Conservation (phyloP, 2,329 filamentous ascomycete genomes). For the Remersonia thermophila region DNA sequence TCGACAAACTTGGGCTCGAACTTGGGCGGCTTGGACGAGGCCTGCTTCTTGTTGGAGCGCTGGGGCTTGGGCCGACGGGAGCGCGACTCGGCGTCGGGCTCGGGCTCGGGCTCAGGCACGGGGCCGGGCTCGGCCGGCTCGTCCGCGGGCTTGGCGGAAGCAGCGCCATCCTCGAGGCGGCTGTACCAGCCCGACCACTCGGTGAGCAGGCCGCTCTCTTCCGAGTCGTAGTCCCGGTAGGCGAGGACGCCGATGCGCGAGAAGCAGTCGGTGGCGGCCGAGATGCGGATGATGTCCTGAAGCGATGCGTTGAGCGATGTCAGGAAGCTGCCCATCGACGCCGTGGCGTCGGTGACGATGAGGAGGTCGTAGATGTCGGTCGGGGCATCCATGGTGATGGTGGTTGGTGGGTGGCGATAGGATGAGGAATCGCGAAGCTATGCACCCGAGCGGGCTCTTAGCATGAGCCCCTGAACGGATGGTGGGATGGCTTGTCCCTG, state of each 20-base stretch:
- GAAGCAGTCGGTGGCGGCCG: constrained; percentile 36
- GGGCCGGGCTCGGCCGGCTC: too few relatives aligned
- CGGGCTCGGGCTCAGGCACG: too few relatives aligned
- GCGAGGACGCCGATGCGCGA: constrained; percentile 36
- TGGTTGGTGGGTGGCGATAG: neutral
- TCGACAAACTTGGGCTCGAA: constrained; percentile 3
- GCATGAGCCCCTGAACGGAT: too few relatives aligned
- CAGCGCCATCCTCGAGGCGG: too few relatives aligned
- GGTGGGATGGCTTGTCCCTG: too few relatives aligned
- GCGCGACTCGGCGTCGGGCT: too few relatives aligned
- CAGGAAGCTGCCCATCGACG: constrained; percentile 33
- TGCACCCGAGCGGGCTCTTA: too few relatives aligned
- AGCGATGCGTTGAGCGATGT: constrained; percentile 31
- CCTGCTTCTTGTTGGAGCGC: too few relatives aligned
- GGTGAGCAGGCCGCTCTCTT: constrained; percentile 23
- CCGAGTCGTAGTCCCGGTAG: constrained; percentile 39
- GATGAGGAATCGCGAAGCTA: too few relatives aligned
- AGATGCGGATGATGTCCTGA: constrained; percentile 38
- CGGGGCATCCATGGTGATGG: neutral
- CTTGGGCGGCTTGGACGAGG: too few relatives aligned
- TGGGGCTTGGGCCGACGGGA: too few relatives aligned
- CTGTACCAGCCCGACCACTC: constrained; percentile 40
- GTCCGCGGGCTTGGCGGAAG: too few relatives aligned
- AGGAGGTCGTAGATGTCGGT: constrained; percentile 30
- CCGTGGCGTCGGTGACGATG: constrained; percentile 34